phyloP scores from a whole-genome alignment of 108 stramenopile genomes.

The Fragilariopsis cylindrus region DNA sequence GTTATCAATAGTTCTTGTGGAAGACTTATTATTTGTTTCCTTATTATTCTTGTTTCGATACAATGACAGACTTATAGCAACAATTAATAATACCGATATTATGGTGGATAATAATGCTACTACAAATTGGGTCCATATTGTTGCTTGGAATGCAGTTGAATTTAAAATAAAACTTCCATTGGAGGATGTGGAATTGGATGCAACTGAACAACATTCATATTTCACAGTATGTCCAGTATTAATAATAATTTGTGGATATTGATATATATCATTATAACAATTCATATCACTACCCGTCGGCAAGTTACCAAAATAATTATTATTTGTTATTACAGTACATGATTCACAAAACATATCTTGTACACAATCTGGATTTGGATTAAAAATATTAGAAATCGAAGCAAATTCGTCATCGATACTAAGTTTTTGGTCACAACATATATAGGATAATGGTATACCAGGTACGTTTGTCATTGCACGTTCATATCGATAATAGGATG shows the following conservation, averaged over 20 bases:
- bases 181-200: not conserved
- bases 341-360: not conserved
- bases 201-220: not conserved
- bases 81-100: not conserved
- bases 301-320: not conserved
- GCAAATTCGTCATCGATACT: too few relatives aligned
- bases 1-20: not conserved
- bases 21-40: not conserved
- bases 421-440: not conserved
- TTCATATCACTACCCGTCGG: not conserved
- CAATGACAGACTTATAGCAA: not conserved
- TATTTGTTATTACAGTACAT: not conserved
- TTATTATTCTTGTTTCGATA: not conserved
- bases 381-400: not conserved
- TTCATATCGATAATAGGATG: not conserved
- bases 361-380: not conserved
- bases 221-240: not conserved
- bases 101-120: not conserved
- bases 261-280: not conserved
- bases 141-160: not conserved
- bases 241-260: not conserved
- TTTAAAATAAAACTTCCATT: not conserved
- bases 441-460: not conserved
- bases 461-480: not conserved
- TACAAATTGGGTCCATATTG: not conserved